Conservation (phyloP, 768 basidiomycete species). For the Strobilomyces confusus region DNA sequence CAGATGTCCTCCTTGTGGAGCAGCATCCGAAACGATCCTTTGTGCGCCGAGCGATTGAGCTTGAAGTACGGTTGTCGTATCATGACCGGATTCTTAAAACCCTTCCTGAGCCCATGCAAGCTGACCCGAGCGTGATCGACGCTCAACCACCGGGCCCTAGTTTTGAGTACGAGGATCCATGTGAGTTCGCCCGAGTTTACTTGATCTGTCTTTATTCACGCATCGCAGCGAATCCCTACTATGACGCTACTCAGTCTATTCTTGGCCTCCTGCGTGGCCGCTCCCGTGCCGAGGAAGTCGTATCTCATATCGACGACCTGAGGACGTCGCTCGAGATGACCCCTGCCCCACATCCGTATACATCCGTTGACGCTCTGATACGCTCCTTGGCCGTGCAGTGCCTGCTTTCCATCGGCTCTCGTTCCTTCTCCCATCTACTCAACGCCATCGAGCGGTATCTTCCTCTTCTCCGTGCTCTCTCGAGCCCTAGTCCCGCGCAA, state of each 20-base stretch:
- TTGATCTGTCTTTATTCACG: not conserved
- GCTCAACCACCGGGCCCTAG: constrained; percentile 72
- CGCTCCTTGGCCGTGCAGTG: constrained; percentile 85
- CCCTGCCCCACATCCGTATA: constrained; percentile 45
- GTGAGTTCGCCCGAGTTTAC: constrained; percentile 36
- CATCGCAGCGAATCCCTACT: constrained; percentile 63
- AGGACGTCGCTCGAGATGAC: constrained; percentile 57
- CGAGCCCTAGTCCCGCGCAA: constrained; percentile 24
- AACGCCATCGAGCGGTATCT: constrained; percentile 97
- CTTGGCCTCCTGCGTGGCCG: constrained; percentile 79
- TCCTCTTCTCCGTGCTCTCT: constrained; percentile 62
- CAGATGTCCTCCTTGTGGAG: constrained; percentile 67
- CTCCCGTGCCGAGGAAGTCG: constrained; percentile 75
- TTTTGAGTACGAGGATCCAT: constrained; percentile 79
- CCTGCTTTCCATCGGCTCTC: constrained; percentile 84
- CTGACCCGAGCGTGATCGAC: constrained; percentile 58
- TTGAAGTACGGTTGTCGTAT: constrained; percentile 89
- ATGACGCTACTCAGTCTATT: constrained; percentile 75
- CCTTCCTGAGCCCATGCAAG: constrained; percentile 78
- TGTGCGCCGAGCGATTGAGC: constrained; percentile 80
- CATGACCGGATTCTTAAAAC: constrained; percentile 90
- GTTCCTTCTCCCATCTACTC: constrained; percentile 96
- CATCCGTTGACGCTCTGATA: constrained; percentile 62
- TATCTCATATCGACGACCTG: constrained; percentile 66
- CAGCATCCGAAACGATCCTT: constrained; percentile 88